phyloP scores from a whole-genome alignment of 768 basidiomycete genomes.

The Xerocomus potaroensis region DNA sequence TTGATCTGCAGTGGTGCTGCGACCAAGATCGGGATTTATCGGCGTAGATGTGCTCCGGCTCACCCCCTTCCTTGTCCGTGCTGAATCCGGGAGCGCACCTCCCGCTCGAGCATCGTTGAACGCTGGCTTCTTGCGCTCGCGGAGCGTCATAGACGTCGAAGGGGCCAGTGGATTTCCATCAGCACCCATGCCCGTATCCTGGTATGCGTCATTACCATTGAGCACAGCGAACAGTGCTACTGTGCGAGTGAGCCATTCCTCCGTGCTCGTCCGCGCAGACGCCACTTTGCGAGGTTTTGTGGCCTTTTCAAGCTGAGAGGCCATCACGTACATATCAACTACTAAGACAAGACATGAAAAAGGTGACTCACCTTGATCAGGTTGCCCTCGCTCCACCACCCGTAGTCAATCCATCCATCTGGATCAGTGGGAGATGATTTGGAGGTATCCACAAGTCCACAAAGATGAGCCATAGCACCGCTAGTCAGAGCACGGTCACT shows the following conservation, averaged over 20 bases:
- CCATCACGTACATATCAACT: no score
- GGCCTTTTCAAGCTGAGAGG: slow-evolving; percentile 66
- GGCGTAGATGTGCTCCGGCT: slow-evolving; percentile 6
- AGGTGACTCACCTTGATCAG: slow-evolving; percentile 45
- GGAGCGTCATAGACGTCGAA: slow-evolving; percentile 43
- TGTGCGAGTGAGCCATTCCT: slow-evolving; percentile 59
- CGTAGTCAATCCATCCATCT: slow-evolving; percentile 31
- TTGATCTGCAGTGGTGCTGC: no score
- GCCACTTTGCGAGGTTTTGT: slow-evolving; percentile 53
- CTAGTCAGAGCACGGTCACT: slow-evolving; percentile 84
- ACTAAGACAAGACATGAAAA: no score
- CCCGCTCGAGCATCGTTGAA: neutral
- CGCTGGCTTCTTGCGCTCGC: slow-evolving; percentile 40
- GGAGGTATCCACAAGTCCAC: slow-evolving; percentile 47
- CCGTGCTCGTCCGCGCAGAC: slow-evolving; percentile 31
- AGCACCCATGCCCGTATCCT: neutral
- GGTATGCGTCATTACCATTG: slow-evolving; percentile 2
- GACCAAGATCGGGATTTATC: no score
- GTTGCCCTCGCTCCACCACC: slow-evolving; percentile 67
- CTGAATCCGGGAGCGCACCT: neutral
- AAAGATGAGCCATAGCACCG: slow-evolving; percentile 77
- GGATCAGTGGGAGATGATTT: neutral
- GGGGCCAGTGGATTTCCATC: slow-evolving; percentile 16
- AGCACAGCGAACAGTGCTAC: slow-evolving; percentile 24
- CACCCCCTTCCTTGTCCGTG: neutral